A percentile compares a stretch with the other conserved stretches of the same genome.
Evolutionary conservation across 345 rosid genomes (phyloP).

Genomic region (Geranium brycei): DNA sequence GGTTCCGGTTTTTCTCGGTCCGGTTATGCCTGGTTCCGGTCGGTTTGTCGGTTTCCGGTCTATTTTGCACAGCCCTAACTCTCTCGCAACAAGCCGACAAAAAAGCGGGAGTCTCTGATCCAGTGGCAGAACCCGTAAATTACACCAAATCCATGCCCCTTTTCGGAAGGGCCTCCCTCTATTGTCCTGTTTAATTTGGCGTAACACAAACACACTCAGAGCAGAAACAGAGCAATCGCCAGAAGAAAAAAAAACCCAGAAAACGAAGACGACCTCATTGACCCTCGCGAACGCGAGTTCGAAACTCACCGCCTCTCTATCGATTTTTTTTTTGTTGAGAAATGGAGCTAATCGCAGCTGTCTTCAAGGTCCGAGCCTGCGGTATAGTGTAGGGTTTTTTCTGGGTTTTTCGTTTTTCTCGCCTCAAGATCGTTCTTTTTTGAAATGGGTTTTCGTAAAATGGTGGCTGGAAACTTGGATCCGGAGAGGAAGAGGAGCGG

Average conservation of each 20-base stretch:
- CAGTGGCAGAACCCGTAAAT: constrained; percentile 32
- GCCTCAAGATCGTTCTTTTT: neutral
- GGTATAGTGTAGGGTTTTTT: constrained; percentile 25
- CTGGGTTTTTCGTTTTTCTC: neutral
- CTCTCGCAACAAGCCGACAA: too few species aligned
- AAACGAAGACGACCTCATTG: too few species aligned
- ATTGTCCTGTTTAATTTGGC: constrained; percentile 12
- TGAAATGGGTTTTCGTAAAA: constrained; percentile 54
- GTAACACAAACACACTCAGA: constrained; percentile 5
- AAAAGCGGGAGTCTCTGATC: too few species aligned
- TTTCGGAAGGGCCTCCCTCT: too few species aligned
- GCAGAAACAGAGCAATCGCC: neutral
- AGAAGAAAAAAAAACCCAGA: too few species aligned
- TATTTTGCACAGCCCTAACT: too few species aligned
- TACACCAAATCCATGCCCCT: neutral
- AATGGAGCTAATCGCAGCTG: constrained; percentile 51
- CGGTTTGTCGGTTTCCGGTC: too few species aligned
- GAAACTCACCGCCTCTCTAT: neutral
- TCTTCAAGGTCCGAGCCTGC: constrained; percentile 25
- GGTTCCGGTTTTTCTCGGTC: too few species aligned
- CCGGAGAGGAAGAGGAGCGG: constrained; percentile 89
- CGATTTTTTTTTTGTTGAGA: neutral
- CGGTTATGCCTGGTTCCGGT: too few species aligned
- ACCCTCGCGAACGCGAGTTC: neutral
- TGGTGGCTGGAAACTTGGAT: constrained; percentile 66